phyloP scores from a whole-genome alignment of 306 rosid species.

The Astragalus membranaceus region DNA sequence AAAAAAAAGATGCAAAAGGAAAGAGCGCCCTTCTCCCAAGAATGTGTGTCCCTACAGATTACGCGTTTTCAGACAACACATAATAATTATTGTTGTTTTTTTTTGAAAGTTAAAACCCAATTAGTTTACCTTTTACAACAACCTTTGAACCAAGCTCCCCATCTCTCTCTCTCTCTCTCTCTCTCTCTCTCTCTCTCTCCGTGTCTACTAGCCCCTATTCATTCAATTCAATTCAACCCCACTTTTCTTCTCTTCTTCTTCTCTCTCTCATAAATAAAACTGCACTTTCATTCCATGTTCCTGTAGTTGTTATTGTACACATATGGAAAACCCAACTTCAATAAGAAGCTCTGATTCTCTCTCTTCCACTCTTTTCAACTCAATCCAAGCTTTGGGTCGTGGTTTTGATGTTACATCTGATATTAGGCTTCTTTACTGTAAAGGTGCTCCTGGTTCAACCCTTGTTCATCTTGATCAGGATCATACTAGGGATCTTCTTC shows the following conservation, averaged over 20 bases:
- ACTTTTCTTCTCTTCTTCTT: not conserved
- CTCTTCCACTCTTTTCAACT: slow-evolving; percentile 56
- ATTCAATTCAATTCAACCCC: slow-evolving; percentile 1
- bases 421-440: slow-evolving; percentile 88
- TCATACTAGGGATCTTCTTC: slow-evolving; percentile 49
- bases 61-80: slow-evolving; percentile 48
- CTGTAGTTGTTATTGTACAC: not conserved
- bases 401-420: slow-evolving; percentile 96
- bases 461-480: slow-evolving; percentile 59
- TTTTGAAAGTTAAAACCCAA: slow-evolving; percentile 67
- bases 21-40: not conserved
- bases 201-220: not conserved
- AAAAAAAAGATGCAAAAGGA: not conserved
- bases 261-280: not conserved
- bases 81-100: slow-evolving; percentile 21
- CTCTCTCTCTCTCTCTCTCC: too few relatives aligned
- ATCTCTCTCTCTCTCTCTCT: not conserved
- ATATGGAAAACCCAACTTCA: slow-evolving; percentile 32
- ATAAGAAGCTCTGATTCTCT: slow-evolving; percentile 46
- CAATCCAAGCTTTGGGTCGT: slow-evolving; percentile 92
- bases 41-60: slow-evolving; percentile 17
- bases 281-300: not conserved
- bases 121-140: slow-evolving; percentile 35
- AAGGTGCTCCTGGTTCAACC: slow-evolving; percentile 88
- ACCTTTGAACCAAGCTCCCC: too few relatives aligned